phyloP scores from a whole-genome alignment of 495 filamentous ascomycete genomes.

The Neurospora sp. region DNA sequence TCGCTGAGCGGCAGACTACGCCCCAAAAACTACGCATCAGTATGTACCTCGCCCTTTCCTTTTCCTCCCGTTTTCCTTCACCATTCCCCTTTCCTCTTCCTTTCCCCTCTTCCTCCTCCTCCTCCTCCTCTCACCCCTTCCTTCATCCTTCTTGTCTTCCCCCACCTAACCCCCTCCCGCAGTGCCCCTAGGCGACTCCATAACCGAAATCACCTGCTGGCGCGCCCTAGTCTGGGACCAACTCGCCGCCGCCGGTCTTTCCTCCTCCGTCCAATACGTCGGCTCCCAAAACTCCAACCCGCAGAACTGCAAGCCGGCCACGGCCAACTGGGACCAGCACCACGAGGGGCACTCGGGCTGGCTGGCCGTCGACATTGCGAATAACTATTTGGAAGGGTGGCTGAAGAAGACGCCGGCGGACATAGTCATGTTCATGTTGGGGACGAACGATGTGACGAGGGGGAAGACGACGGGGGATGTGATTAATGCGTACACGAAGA shows the following conservation, averaged over 20 bases:
- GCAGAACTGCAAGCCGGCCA: conserved; percentile 20
- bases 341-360: conserved; percentile 37
- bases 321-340: conserved; percentile 22
- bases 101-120: background rate
- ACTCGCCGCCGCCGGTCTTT: conserved; percentile 18
- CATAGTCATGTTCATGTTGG: conserved; percentile 34
- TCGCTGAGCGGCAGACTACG: conserved; percentile 10
- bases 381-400: conserved; percentile 31
- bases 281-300: conserved; percentile 30
- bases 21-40: conserved; percentile 5
- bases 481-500: conserved; percentile 27
- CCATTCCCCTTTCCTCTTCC: background rate
- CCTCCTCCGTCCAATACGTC: conserved; percentile 27
- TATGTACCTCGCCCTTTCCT: background rate
- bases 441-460: conserved; percentile 31
- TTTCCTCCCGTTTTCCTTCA: background rate
- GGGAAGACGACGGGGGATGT: conserved; percentile 21
- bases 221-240: conserved; percentile 28
- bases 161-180: background rate
- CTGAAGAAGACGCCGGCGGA: conserved; percentile 27
- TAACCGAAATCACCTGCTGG: conserved; percentile 36
- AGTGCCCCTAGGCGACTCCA: conserved; percentile 33
- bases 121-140: background rate
- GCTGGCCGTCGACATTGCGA: conserved; percentile 34
- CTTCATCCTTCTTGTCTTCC: background rate